Evolutionary conservation across 768 basidiomycete species (phyloP).

Genomic region (Myochromella boudieri): DNA sequence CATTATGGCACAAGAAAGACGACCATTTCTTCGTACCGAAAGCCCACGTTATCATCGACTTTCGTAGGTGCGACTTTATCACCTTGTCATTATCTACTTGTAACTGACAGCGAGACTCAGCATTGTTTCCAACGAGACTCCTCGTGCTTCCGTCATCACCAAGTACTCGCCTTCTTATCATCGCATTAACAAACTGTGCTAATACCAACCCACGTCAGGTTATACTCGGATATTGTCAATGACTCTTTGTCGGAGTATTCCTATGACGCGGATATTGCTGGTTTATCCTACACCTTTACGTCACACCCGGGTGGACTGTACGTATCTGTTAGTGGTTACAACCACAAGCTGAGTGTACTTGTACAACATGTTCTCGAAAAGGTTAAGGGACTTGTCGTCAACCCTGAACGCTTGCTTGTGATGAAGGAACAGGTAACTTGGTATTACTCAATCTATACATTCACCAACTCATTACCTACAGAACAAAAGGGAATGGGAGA

Average conservation of each 20-base stretch:
- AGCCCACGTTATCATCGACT: conserved; percentile 71
- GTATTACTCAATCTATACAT: not conserved
- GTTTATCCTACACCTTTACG: conserved; percentile 71
- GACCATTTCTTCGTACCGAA: conserved; percentile 96
- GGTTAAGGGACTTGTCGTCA: conserved; percentile 61
- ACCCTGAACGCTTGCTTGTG: conserved; percentile 72
- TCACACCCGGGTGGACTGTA: conserved; percentile 65
- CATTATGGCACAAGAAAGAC: conserved; percentile 96
- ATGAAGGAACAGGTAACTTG: conserved; percentile 78
- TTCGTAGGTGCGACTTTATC: conserved; percentile 59
- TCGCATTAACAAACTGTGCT: not conserved
- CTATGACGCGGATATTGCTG: conserved; percentile 92
- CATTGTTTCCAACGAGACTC: conserved; percentile 26
- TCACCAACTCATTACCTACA: conserved; percentile 27
- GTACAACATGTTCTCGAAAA: conserved; percentile 70
- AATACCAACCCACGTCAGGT: conserved; percentile 34
- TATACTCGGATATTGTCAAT: conserved; percentile 82
- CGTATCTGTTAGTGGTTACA: conserved; percentile 79
- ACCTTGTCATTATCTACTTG: not conserved
- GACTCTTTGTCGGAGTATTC: conserved; percentile 89
- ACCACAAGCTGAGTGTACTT: conserved; percentile 84
- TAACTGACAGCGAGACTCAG: not conserved
- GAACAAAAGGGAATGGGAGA: conserved; percentile 79
- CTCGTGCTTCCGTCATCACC: conserved; percentile 73
- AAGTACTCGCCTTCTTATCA: conserved; percentile 40